A percentile compares a stretch with the other conserved stretches of the same genome.
These are phyloP conservation scores for Zalerion maritima DNA, from an alignment of 495 filamentous ascomycete genomes.

Conservation along the genomic window DNA sequence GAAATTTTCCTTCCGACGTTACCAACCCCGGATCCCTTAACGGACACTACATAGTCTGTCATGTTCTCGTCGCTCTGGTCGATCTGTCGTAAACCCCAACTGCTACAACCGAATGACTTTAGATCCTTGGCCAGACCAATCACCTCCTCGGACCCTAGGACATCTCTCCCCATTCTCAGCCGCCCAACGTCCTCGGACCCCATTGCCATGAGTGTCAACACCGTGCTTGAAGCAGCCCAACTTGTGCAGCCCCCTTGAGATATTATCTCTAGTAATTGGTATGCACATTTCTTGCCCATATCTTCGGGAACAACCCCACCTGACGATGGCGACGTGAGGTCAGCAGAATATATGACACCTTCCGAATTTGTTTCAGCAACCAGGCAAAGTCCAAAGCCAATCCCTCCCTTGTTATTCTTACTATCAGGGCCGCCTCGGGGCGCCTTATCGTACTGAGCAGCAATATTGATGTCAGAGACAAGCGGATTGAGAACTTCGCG, in stretches of 20 bases:
- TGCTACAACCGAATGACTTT: slow-evolving; percentile 66
- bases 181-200: slow-evolving; percentile 51
- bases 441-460: slow-evolving; percentile 51
- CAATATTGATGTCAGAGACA: slow-evolving; percentile 70
- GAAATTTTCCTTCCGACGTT: slow-evolving; percentile 92
- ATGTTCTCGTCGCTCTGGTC: slow-evolving; percentile 53
- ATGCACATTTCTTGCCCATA: slow-evolving; percentile 73
- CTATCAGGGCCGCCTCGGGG: slow-evolving; percentile 44
- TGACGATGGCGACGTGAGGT: slow-evolving; percentile 63
- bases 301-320: slow-evolving; percentile 82
- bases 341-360: slow-evolving; percentile 72
- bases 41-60: slow-evolving; percentile 67
- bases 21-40: slow-evolving; percentile 87
- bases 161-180: slow-evolving; percentile 50
- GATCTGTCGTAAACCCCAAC: slow-evolving; percentile 62
- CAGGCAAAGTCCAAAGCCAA: slow-evolving; percentile 81
- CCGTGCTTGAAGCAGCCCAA: slow-evolving; percentile 47
- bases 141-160: slow-evolving; percentile 63
- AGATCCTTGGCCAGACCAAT: slow-evolving; percentile 72
- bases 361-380: slow-evolving; percentile 78
- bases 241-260: slow-evolving; percentile 70
- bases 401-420: slow-evolving; percentile 48
- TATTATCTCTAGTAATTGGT: slow-evolving; percentile 74
- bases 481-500: slow-evolving; percentile 78
- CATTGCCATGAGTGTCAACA: slow-evolving; percentile 92